These are phyloP conservation scores for Juglanconis juglandina DNA, from an alignment of 2,329 filamentous ascomycete species.

Conservation along the genomic window DNA sequence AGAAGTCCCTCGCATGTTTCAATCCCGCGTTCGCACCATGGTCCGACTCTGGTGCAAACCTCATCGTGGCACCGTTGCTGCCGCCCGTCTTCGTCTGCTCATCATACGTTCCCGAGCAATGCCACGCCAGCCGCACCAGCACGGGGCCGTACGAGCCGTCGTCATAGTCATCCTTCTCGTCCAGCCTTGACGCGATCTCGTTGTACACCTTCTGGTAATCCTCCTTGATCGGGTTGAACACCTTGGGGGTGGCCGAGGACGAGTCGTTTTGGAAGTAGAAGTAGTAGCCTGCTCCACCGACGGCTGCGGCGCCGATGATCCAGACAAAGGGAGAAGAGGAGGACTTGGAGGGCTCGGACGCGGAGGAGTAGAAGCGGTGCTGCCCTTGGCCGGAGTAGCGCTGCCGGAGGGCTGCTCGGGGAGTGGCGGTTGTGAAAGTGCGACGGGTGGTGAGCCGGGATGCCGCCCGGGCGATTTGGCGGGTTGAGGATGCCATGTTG, in stretches of 20 bases:
- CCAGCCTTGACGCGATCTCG: conserved; percentile 71
- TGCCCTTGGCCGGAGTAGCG: conserved; percentile 31
- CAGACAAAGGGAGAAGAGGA: conserved; percentile 49
- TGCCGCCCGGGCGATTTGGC: conserved; percentile 55
- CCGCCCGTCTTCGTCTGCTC: conserved; percentile 84
- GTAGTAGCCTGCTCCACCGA: conserved; percentile 61
- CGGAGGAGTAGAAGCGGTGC: conserved; percentile 70
- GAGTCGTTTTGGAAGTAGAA: conserved; percentile 61
- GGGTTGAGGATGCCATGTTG: conserved; percentile 45
- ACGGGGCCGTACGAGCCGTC: conserved; percentile 95
- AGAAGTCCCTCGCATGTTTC: conserved; percentile 81
- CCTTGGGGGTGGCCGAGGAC: conserved; percentile 47
- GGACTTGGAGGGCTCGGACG: conserved; percentile 56
- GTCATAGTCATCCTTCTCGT: conserved; percentile 92
- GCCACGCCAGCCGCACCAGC: conserved; percentile 87
- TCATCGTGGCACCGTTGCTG: conserved; percentile 95
- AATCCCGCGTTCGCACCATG: conserved; percentile 95
- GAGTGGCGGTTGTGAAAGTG: conserved; percentile 52
- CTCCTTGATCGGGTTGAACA: conserved; percentile 67
- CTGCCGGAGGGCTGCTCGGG: conserved; percentile 68
- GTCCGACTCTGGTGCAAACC: conserved; percentile 81
- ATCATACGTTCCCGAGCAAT: conserved; percentile 89
- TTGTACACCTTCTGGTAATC: conserved; percentile 97
- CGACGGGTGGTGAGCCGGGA: conserved; percentile 57
- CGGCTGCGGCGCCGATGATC: conserved; percentile 54